phyloP scores from a whole-genome alignment of 768 basidiomycete genomes.

The Lactarius pseudohatsudake region DNA sequence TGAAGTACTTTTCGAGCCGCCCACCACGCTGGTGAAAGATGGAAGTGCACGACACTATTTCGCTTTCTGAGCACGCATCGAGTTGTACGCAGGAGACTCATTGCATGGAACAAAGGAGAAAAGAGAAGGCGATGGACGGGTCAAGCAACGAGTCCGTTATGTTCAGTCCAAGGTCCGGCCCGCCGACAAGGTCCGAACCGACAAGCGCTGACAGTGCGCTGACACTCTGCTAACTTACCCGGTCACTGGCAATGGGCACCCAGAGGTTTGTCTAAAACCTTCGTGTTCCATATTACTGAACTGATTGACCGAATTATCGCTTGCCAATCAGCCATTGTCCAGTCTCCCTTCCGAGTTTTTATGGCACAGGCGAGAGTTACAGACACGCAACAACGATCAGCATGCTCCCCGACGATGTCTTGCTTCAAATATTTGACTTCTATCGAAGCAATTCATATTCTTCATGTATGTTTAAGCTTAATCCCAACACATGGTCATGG shows the following conservation, averaged over 20 bases:
- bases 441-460: not conserved
- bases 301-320: too few species aligned
- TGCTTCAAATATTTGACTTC: not conserved
- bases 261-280: too few species aligned
- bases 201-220: too few species aligned
- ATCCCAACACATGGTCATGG: not conserved
- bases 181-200: conserved; percentile 1
- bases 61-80: conserved; percentile 11
- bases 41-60: conserved; percentile 34
- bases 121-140: not conserved
- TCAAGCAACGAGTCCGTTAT: not conserved
- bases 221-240: too few species aligned
- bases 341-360: too few species aligned
- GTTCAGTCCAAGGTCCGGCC: not conserved
- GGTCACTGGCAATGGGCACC: too few species aligned
- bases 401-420: not conserved
- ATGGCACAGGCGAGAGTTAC: not conserved
- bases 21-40: conserved; percentile 36
- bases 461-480: too few species aligned
- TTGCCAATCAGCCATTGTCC: too few species aligned
- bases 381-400: not conserved
- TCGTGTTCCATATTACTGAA: too few species aligned
- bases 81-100: conserved; percentile 18
- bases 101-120: not conserved
- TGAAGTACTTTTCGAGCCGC: conserved; percentile 44